Evolutionary conservation across 257 asterid species (phyloP), one percentile per base, ranked within the genome.

Genomic region (Nicotiana sylvestris): DNA sequence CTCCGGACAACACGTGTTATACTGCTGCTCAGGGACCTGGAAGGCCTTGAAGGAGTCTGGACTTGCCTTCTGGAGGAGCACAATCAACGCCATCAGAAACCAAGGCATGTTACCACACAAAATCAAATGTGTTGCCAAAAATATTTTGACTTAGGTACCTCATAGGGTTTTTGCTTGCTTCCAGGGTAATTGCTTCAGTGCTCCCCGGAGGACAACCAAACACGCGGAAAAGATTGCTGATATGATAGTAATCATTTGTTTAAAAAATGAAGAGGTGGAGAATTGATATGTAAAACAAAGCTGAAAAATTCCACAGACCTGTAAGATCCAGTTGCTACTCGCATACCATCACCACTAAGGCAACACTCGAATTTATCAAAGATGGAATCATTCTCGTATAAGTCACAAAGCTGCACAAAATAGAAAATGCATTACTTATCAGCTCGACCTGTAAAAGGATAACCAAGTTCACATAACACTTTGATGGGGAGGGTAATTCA

Each of bases 141-240:
- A 21, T 29, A 55, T 74, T 67, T 62, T 70, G 57, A 10, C 55
- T 76, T 27, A 81, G 37, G 55, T 89, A 95, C 99, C 99, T 94
- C 98, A 95, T 92, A 11, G 99, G 99, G 79, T 95, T 95, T 89
- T 95, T 96, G 93, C 97, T 96, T 39, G 99, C 99, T 90, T 96
- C 99, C 55, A 96, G 90, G 82, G 98, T 92, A 85, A 95, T 92
- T 70, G 97, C 93, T 85, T 96, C 99, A 66, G 91, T 86, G 85
- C 95, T 91, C 83, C 95, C 97, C 76, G 88, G 55, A 82, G 88
- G 89, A 81, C 93, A 88, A 76, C 98, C 99, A 88, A 96, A 96
- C 77, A 96, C 92, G 53, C 98, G 98, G 85, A 96, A 96, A 37
- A 93, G 90, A 87, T 94, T 96, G 93, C 99, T 96, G 98, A 64